phyloP scores from a whole-genome alignment of 2,329 filamentous ascomycete genomes.

The Alternaria arbusti region DNA sequence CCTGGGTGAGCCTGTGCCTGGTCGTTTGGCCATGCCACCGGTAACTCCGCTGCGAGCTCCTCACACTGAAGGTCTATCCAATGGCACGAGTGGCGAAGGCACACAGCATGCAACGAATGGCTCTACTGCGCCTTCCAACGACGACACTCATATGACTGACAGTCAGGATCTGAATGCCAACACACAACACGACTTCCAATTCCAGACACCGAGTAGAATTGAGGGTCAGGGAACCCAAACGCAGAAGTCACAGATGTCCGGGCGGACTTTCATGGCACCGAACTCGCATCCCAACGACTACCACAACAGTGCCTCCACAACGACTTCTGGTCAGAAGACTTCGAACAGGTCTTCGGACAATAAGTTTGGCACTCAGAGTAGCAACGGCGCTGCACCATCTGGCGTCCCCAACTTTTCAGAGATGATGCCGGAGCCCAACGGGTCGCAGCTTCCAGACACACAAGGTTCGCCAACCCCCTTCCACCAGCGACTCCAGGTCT shows the following conservation, averaged over 20 bases:
- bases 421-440: conserved; percentile 57
- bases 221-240: conserved; percentile 51
- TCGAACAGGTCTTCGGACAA: conserved; percentile 74
- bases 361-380: conserved; percentile 75
- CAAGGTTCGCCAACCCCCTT: conserved; percentile 57
- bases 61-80: conserved; percentile 63
- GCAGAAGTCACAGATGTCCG: conserved; percentile 69
- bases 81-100: conserved; percentile 56
- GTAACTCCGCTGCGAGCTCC: conserved; percentile 46
- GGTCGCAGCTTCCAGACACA: conserved; percentile 69
- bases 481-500: conserved; percentile 18
- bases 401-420: conserved; percentile 63
- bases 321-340: conserved; percentile 79
- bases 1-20: conserved; percentile 70
- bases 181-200: conserved; percentile 38
- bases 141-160: conserved; percentile 55
- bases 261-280: conserved; percentile 64
- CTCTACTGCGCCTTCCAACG: conserved; percentile 50
- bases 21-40: conserved; percentile 52
- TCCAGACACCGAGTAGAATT: conserved; percentile 41
- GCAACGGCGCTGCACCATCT: conserved; percentile 63
- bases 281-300: conserved; percentile 67
- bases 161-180: conserved; percentile 47
- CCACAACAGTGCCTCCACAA: conserved; percentile 88
- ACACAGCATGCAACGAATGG: conserved; percentile 49